Conservation (phyloP, 495 filamentous ascomycete species). For the Penicillium argentinense region DNA sequence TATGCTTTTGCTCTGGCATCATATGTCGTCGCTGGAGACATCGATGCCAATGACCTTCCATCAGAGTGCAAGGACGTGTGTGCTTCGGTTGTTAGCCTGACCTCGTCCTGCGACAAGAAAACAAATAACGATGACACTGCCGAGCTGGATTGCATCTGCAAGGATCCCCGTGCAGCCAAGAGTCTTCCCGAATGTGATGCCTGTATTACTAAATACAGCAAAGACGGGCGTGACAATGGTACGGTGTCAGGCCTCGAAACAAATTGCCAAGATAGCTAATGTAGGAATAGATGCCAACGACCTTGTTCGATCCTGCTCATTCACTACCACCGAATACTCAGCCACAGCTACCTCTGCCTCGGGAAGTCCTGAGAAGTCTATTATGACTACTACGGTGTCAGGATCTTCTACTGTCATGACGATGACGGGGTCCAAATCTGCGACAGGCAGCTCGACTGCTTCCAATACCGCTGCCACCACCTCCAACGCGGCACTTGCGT, state of each 20-base stretch:
- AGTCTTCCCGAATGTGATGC: conserved; percentile 6
- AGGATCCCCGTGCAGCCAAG: conserved; percentile 1
- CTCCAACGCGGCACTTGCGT: neutral
- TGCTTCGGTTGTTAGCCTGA: conserved; percentile 7
- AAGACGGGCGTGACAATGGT: conserved; percentile 10
- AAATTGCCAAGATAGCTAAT: no score
- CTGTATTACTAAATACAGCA: conserved; percentile 10
- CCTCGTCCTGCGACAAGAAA: conserved; percentile 6
- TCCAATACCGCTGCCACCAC: neutral
- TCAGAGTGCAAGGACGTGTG: conserved; percentile 6
- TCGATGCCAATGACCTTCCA: conserved; percentile 9
- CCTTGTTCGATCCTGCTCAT: conserved; percentile 10
- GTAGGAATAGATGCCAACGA: conserved; percentile 10
- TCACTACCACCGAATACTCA: conserved; percentile 4
- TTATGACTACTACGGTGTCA: neutral
- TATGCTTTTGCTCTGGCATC: neutral
- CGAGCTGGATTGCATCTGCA: conserved; percentile 8
- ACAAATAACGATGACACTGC: conserved; percentile 5
- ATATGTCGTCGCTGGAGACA: conserved; percentile 2
- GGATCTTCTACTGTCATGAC: no score
- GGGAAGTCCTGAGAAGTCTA: neutral
- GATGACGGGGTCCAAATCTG: neutral
- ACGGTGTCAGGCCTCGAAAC: no score
- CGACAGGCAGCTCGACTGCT: neutral
- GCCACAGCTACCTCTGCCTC: neutral